Evolutionary conservation across 106 monocot species (phyloP).

Genomic region (Vanilla planifolia): DNA sequence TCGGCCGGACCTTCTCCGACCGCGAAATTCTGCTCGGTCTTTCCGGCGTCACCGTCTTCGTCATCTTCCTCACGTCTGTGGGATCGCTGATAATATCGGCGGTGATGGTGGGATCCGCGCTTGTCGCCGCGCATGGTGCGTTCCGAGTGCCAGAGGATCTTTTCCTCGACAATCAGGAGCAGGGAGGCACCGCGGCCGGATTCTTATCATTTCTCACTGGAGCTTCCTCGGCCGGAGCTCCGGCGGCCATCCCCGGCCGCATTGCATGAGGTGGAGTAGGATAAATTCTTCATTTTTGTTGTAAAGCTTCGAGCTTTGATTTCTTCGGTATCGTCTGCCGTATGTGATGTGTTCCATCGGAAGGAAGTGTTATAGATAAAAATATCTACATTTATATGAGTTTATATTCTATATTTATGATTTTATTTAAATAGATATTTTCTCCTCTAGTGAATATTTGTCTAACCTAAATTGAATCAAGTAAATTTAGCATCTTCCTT

Average conservation of each 20-base stretch:
- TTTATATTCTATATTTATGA: too few species aligned
- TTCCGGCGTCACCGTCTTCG: constrained; percentile 31
- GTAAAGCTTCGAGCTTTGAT: too few species aligned
- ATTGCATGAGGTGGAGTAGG: too few species aligned
- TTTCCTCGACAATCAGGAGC: constrained; percentile 60
- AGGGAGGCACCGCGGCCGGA: constrained; percentile 22
- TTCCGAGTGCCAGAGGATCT: constrained; percentile 68
- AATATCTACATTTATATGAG: too few species aligned
- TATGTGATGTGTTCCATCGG: too few species aligned
- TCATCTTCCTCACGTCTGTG: constrained; percentile 52
- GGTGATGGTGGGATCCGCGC: constrained; percentile 26
- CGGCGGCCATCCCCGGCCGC: constrained; percentile 4
- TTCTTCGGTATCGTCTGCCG: too few species aligned
- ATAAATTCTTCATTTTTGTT: too few species aligned
- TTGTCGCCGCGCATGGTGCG: constrained; percentile 52
- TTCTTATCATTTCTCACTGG: constrained; percentile 52
- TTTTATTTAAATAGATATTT: too few species aligned
- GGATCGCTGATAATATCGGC: constrained; percentile 69
- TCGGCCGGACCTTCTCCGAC: constrained; percentile 59
- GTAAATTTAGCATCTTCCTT: too few species aligned
- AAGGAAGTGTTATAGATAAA: too few species aligned
- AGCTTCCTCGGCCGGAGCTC: constrained; percentile 15
- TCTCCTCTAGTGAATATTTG: too few species aligned
- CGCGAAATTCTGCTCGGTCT: constrained; percentile 55
- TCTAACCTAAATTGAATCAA: too few species aligned